Percentiles rank a stretch among this genome's conserved stretches.
These are phyloP conservation scores for Neofusicoccum parvum DNA, from an alignment of 2,329 filamentous ascomycete species.

Conservation along the genomic window DNA sequence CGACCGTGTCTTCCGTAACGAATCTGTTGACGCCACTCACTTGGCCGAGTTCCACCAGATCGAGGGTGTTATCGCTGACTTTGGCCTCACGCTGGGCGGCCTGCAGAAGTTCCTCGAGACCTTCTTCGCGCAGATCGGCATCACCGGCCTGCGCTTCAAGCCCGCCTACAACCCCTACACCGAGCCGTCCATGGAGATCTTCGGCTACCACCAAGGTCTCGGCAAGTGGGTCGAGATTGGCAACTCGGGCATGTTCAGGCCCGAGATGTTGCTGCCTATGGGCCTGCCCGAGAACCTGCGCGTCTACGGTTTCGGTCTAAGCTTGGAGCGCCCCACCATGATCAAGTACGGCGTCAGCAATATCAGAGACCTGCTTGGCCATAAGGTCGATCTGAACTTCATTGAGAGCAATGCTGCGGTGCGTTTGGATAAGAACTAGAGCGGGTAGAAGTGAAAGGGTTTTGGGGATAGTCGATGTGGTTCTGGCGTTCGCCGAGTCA, in stretches of 20 bases:
- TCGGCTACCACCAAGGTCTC: slow-evolving; percentile 87
- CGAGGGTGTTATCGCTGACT: slow-evolving; percentile 97
- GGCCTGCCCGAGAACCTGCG: slow-evolving; percentile 87
- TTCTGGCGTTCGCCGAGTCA: neutral
- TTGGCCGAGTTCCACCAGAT: slow-evolving; percentile 98
- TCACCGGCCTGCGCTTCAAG: slow-evolving; percentile 87
- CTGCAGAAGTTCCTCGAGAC: slow-evolving; percentile 92
- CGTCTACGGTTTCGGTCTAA: slow-evolving; percentile 92
- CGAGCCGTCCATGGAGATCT: slow-evolving; percentile 97
- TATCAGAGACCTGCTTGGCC: slow-evolving; percentile 87
- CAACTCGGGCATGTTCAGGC: slow-evolving; percentile 97
- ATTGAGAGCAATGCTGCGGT: slow-evolving; percentile 91
- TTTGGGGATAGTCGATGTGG: neutral
- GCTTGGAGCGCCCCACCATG: slow-evolving; percentile 94
- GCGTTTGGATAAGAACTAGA: slow-evolving; percentile 77
- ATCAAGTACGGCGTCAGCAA: slow-evolving; percentile 83
- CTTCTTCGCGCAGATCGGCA: slow-evolving; percentile 97
- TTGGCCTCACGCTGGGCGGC: slow-evolving; percentile 86
- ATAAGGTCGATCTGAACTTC: slow-evolving; percentile 93
- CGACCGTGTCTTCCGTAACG: slow-evolving; percentile 96
- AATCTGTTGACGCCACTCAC: slow-evolving; percentile 95
- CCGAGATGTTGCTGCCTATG: slow-evolving; percentile 96
- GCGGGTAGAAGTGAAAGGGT: neutral
- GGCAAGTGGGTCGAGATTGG: slow-evolving; percentile 95
- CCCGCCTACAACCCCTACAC: slow-evolving; percentile 82